Conservation (phyloP, 192 early-diverging fungal species). For the Coemansia sp. region DNA sequence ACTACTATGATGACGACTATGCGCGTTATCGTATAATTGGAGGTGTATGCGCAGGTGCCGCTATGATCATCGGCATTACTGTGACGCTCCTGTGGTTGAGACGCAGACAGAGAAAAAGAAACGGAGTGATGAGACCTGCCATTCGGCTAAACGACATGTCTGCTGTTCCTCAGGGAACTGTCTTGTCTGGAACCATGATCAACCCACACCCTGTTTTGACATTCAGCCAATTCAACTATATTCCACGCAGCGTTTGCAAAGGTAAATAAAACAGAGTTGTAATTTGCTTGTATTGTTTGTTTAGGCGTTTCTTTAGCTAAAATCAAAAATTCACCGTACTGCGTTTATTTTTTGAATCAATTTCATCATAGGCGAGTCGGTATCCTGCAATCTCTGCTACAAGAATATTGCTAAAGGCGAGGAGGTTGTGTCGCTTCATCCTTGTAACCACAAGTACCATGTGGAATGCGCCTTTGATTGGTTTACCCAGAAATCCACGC, state of each 20-base stretch:
- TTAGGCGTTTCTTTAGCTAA: no score
- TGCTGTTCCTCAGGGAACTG: background rate
- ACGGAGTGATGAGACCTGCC: background rate
- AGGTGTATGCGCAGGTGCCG: slow-evolving; percentile 10
- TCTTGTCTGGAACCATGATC: background rate
- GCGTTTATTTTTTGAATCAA: no score
- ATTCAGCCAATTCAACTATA: slow-evolving; percentile 37
- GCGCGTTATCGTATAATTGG: slow-evolving; percentile 9
- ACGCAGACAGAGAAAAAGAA: slow-evolving; percentile 4
- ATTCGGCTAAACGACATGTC: slow-evolving; percentile 1
- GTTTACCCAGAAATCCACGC: slow-evolving; percentile 38
- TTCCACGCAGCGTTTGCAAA: slow-evolving; percentile 23
- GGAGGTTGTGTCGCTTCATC: slow-evolving; percentile 26
- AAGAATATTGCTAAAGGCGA: slow-evolving; percentile 22
- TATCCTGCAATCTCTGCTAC: slow-evolving; percentile 38
- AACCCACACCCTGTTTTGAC: slow-evolving; percentile 25
- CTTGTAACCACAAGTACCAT: slow-evolving; percentile 42
- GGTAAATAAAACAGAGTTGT: slow-evolving; percentile 2
- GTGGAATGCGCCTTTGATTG: slow-evolving; percentile 33
- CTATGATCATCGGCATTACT: background rate
- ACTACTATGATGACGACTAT: background rate
- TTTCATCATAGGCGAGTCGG: slow-evolving; percentile 9
- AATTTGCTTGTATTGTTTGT: no score
- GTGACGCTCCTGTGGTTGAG: slow-evolving; percentile 2
- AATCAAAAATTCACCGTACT: background rate